Evolutionary conservation across 257 asterid species (phyloP).

Genomic region (Paraleonurus japonicus): DNA sequence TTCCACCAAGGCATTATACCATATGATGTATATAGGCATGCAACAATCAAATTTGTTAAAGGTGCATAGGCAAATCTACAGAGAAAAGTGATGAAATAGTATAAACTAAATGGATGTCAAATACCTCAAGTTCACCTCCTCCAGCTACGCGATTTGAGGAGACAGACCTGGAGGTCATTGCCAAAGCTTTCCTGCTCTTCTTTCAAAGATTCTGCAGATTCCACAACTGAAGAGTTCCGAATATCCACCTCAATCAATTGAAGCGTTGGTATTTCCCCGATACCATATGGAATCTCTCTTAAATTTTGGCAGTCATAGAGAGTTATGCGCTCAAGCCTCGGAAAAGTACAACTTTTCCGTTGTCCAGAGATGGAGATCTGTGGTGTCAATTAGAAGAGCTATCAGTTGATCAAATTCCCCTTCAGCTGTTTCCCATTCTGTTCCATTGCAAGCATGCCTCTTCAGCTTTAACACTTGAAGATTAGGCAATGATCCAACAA

Average conservation of each 20-base stretch:
- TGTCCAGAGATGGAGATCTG: not conserved
- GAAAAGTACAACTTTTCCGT: not conserved
- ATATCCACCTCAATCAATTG: constrained; percentile 13
- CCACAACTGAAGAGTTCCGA: not conserved
- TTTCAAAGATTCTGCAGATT: not conserved
- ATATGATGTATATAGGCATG: not conserved
- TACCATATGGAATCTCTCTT: constrained; percentile 15
- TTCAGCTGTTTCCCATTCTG: constrained; percentile 14
- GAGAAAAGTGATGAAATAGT: not conserved
- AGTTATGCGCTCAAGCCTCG: not conserved
- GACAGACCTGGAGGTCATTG: not conserved
- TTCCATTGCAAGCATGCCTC: not conserved
- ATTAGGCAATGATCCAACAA: constrained; percentile 13
- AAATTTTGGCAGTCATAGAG: not conserved
- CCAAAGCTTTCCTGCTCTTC: constrained; percentile 14
- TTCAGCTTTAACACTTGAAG: constrained; percentile 20
- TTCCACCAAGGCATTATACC: too few species aligned
- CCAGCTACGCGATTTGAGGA: not conserved
- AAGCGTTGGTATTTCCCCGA: constrained; percentile 27
- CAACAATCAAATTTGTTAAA: not conserved
- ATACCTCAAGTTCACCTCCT: not conserved
- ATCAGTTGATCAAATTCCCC: constrained; percentile 6
- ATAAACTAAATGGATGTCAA: not conserved
- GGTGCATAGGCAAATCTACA: not conserved
- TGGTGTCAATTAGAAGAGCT: not conserved